These are phyloP conservation scores for Moringa oleifera DNA, from an alignment of 345 rosid genomes.

Conservation along the genomic window DNA sequence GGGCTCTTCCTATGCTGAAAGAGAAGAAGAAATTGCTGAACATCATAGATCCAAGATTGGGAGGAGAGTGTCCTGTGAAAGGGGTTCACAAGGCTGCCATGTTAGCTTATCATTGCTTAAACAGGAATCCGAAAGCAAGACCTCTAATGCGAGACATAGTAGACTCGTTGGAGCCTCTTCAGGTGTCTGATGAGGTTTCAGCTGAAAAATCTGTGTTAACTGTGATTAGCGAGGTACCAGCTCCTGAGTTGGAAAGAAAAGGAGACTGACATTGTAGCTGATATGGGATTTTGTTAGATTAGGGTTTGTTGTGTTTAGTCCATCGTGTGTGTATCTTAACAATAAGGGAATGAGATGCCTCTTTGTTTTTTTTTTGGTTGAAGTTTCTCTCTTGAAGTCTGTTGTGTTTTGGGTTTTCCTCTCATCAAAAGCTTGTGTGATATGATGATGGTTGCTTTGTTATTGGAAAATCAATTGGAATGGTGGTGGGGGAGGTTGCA, in stretches of 20 bases:
- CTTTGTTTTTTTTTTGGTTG: too few relatives aligned
- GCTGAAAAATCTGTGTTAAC: constrained; percentile 35
- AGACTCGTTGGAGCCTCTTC: constrained; percentile 90
- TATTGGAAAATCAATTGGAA: too few relatives aligned
- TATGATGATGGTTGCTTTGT: too few relatives aligned
- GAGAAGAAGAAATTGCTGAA: constrained; percentile 81
- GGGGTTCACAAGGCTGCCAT: constrained; percentile 87
- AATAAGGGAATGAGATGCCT: too few relatives aligned
- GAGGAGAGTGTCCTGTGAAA: constrained; percentile 66
- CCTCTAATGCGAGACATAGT: constrained; percentile 98
- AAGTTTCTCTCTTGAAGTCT: too few relatives aligned
- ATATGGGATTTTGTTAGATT: background rate
- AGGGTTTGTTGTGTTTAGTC: background rate
- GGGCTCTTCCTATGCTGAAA: constrained; percentile 86
- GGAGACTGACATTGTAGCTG: constrained; percentile 19
- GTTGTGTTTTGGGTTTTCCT: too few relatives aligned
- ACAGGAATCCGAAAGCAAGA: constrained; percentile 86
- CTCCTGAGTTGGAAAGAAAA: constrained; percentile 29
- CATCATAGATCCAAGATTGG: constrained; percentile 71
- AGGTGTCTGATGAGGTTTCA: constrained; percentile 38
- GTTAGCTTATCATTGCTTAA: constrained; percentile 96
- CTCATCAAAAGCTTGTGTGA: too few relatives aligned
- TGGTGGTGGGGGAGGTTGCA: too few relatives aligned
- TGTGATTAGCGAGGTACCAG: constrained; percentile 40
- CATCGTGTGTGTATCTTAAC: too few relatives aligned